Base-by-base conservation (phyloP, 331 rosid species). In the Stylosanthes scabra region DNA sequence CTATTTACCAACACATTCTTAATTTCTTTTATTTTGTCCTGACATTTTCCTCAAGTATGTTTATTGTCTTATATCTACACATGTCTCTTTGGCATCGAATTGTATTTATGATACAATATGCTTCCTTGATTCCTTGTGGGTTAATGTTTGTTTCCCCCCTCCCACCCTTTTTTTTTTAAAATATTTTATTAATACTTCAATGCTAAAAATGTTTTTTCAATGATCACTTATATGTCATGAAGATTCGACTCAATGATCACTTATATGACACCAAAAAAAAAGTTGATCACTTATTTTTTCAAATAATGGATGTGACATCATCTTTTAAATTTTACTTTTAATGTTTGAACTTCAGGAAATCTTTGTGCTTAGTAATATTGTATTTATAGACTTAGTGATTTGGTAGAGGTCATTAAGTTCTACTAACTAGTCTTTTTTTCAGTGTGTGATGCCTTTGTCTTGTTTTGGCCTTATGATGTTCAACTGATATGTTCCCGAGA, bases 91-190 rank as follows among this genome's bases (percentile, higher is more conserved):
- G 50, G 44, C 63, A 46, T 29, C 41, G 46, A 45, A 70, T 56
- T 56, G 29, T 31, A 25, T 67, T 28, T 61, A 42, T 59, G 6
- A 29, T 64, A 45, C 28, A 29, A 13, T 63, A 70, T 9, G 42
- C 42, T 62, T 71, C 14, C 56, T 45, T 63, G 37, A 55, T 63
- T 77, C 46, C 72, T 63, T 63, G 75, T 55, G 67, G 60, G 45
- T 62, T 62, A 62, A 44, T 54, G 46, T 34, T 54, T 3, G 49
- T 12, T 16, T 9, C 13, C 42, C 60, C 7, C 6, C 5, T 7
- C 42, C 5, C n/a, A n/a, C 42, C 58, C 64, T 61, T 78, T 44
- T 59, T 77, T 12, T 39, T 25, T n/a, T 79, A 50, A 14, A 59
- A 39, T 13, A 34, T 46, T 63, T 34, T 40, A 65, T 25, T 14